A percentile compares a stretch with the other conserved stretches of the same genome.
These are phyloP conservation scores for Penicillium daleae DNA, from an alignment of 495 filamentous ascomycete genomes.

Conservation along the genomic window DNA sequence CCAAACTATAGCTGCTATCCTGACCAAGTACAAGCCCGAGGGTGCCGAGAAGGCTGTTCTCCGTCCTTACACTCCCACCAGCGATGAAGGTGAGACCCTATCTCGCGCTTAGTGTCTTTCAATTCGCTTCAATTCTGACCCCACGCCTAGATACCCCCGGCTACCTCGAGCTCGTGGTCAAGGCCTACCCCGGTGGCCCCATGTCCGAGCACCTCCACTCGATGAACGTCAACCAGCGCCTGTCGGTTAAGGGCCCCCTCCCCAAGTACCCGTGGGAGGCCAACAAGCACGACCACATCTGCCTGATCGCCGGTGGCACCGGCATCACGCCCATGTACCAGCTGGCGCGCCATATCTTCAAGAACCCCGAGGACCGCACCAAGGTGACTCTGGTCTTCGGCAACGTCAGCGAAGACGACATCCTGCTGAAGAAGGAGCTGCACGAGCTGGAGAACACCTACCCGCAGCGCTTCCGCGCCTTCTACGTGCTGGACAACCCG, in stretches of 20 bases:
- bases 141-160: slow-evolving; percentile 62
- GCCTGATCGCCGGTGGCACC: slow-evolving; percentile 91
- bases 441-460: slow-evolving; percentile 85
- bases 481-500: slow-evolving; percentile 88
- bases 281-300: slow-evolving; percentile 95
- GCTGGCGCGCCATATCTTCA: slow-evolving; percentile 83
- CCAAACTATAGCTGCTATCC: slow-evolving; percentile 63
- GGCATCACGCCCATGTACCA: slow-evolving; percentile 96
- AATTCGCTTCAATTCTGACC: background rate
- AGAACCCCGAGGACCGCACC: slow-evolving; percentile 93
- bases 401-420: slow-evolving; percentile 83
- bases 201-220: slow-evolving; percentile 90
- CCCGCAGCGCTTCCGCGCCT: slow-evolving; percentile 88
- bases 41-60: slow-evolving; percentile 83
- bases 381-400: slow-evolving; percentile 95
- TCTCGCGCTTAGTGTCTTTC: background rate
- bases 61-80: slow-evolving; percentile 90
- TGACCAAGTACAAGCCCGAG: slow-evolving; percentile 83
- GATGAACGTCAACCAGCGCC: slow-evolving; percentile 75
- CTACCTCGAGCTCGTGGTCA: slow-evolving; percentile 86
- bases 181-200: slow-evolving; percentile 84
- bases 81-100: slow-evolving; percentile 70
- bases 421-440: slow-evolving; percentile 83
- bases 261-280: slow-evolving; percentile 89
- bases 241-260: slow-evolving; percentile 92